Evolutionary conservation across 768 basidiomycete species (phyloP), one percentile per base, ranked within the genome.

Genomic region (Boletellus ananas): DNA sequence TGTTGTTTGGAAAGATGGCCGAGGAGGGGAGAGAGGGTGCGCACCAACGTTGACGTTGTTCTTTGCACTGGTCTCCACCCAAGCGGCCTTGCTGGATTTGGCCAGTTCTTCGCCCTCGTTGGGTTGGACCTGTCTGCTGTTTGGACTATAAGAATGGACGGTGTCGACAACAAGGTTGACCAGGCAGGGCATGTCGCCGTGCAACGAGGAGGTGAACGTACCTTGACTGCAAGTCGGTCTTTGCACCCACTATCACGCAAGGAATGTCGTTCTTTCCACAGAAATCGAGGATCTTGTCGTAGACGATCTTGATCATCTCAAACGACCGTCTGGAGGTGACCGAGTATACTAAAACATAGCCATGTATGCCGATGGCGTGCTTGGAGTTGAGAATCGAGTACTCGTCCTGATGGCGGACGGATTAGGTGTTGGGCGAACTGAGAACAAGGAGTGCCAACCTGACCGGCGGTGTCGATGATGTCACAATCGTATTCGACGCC

Each of bases 381-480:
- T 94, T 91, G 23, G 89, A 79, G 58, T 91, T 92, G 56, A 99
- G 81, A 50, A 94, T 90, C 17, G 92, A 89, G 73, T 90, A 97
- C 69, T 99, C 95, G 64, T 98, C 95, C 93, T 60, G 43, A 34
- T 12, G 23, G 10, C 14, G 42, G 49, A 50, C 23, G 25, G 44
- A 40, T 51, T 21, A 42, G 52, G 55, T 33, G 50, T 36, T 20
- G 38, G 42, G 10, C 21, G 17, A 52, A 7, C 33, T 33, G 50
- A 37, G 14, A 25, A 47, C 9, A 37, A 34, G 36, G 36, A 47
- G 6, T 35, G 66, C 81, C 57, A 49, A 91, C 94, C 83, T 97
- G 95, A 25, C 95, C 95, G 44, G 95, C 95, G 56, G 93, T 95
- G 69, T 98, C 95, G 60, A 97, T 91, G 73, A 98, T 94, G 71